Evolutionary conservation across 2,329 filamentous ascomycete species (phyloP).

Genomic region (Colletotrichum gigasporum): DNA sequence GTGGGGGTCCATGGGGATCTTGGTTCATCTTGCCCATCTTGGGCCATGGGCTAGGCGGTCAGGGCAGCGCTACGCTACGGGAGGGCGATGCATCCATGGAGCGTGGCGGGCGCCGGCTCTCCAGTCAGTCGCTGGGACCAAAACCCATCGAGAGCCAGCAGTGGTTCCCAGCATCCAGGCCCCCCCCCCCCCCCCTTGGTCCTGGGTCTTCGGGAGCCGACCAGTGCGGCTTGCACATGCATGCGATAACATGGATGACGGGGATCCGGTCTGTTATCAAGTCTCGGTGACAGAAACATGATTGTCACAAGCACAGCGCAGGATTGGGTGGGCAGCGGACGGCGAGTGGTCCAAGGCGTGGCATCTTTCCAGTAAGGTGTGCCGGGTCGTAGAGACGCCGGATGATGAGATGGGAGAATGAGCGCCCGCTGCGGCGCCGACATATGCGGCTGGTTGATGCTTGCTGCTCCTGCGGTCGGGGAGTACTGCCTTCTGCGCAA

Average conservation of each 20-base stretch:
- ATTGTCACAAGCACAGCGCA: slow-evolving; percentile 15
- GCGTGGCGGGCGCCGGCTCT: slow-evolving; percentile 5
- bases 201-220: background rate
- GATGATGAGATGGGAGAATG: background rate
- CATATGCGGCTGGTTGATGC: background rate
- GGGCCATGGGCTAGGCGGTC: slow-evolving; percentile 13
- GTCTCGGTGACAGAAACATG: slow-evolving; percentile 24
- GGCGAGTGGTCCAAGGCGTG: background rate
- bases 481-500: background rate
- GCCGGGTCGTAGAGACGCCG: slow-evolving; percentile 9
- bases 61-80: slow-evolving; percentile 2
- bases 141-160: background rate
- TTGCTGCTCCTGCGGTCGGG: background rate
- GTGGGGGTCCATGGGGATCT: slow-evolving; percentile 23
- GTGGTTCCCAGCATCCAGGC: slow-evolving; percentile 7
- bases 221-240: slow-evolving; percentile 12
- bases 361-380: slow-evolving; percentile 2
- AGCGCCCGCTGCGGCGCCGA: slow-evolving; percentile 24
- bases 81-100: background rate
- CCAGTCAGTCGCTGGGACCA: background rate
- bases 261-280: slow-evolving; percentile 12
- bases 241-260: slow-evolving; percentile 4
- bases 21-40: slow-evolving; percentile 9
- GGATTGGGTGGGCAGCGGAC: background rate
- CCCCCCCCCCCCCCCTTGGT: too few species aligned